Percentiles rank a stretch among this genome's conserved stretches.
These are phyloP conservation scores for Triadica sebifera DNA, from an alignment of 345 rosid species.

Conservation along the genomic window DNA sequence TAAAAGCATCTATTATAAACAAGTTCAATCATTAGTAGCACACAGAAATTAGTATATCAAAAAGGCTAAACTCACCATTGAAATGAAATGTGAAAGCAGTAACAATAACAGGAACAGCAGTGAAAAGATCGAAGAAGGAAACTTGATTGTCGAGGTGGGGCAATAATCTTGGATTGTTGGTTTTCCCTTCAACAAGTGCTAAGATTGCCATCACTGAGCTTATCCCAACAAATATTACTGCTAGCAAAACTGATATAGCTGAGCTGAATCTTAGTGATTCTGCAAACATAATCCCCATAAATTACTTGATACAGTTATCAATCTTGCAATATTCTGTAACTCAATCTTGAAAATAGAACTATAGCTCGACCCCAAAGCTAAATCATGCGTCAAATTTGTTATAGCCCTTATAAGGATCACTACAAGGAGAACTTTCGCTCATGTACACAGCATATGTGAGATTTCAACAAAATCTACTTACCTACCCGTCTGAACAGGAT, in stretches of 20 bases:
- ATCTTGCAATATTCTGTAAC: neutral
- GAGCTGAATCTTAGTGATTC: conserved; percentile 65
- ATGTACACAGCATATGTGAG: too few relatives aligned
- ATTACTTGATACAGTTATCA: neutral
- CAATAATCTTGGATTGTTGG: conserved; percentile 58
- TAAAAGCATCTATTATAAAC: neutral
- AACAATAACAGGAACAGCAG: conserved; percentile 86
- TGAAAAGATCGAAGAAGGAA: conserved; percentile 73
- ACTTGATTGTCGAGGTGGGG: conserved; percentile 46
- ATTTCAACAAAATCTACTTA: conserved; percentile 17
- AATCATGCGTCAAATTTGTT: too few relatives aligned
- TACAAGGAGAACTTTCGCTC: too few relatives aligned
- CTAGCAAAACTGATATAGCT: conserved; percentile 62
- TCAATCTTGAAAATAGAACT: neutral
- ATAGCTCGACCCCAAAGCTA: too few relatives aligned
- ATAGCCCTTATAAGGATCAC: too few relatives aligned
- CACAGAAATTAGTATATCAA: neutral
- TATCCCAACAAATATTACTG: conserved; percentile 65
- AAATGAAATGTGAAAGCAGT: conserved; percentile 93
- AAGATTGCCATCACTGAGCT: conserved; percentile 61
- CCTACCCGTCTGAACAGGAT: conserved; percentile 62
- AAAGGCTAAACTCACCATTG: conserved; percentile 47
- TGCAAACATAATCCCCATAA: conserved; percentile 25
- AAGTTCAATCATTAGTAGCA: neutral
- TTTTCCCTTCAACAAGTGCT: conserved; percentile 59